Conservation (phyloP, 805 yeast genomes). For the Myxozyma geophila region DNA sequence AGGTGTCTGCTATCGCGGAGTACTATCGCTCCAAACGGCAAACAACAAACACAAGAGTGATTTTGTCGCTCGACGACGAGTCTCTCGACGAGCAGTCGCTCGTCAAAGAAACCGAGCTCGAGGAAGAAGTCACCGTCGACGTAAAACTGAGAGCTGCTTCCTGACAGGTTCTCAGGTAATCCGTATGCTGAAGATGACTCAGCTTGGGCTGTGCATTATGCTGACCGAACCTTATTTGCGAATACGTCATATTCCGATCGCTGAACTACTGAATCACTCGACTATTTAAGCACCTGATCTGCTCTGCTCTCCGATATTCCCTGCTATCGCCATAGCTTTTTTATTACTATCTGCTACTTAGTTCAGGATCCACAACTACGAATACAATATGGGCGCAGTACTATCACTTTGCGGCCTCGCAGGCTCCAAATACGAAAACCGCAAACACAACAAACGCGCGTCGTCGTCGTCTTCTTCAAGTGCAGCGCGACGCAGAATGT, state of each 20-base stretch:
- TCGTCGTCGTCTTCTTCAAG: background rate
- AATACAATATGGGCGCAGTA: too few relatives aligned
- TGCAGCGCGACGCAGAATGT: slow-evolving; percentile 17
- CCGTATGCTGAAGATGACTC: background rate
- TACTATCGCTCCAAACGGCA: slow-evolving; percentile 17
- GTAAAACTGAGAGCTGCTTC: slow-evolving; percentile 20
- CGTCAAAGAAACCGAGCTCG: slow-evolving; percentile 32
- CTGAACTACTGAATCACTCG: too few relatives aligned
- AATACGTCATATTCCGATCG: too few relatives aligned
- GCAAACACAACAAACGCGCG: too few relatives aligned
- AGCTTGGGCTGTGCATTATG: background rate
- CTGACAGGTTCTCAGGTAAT: background rate
- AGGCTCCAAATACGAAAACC: background rate
- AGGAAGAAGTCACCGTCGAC: slow-evolving; percentile 37
- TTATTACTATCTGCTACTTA: too few relatives aligned
- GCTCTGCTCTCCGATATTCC: too few relatives aligned
- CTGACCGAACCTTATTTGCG: background rate
- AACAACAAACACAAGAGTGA: background rate
- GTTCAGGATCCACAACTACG: too few relatives aligned
- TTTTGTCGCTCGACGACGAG: slow-evolving; percentile 33
- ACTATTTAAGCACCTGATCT: too few relatives aligned
- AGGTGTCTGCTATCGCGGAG: slow-evolving; percentile 14
- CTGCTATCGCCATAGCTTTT: too few relatives aligned
- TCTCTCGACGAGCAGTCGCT: slow-evolving; percentile 1
- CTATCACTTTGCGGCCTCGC: slow-evolving; percentile 12